Base-by-base conservation (phyloP, 257 asterid genomes). In the Gardenia jasminoides region DNA sequence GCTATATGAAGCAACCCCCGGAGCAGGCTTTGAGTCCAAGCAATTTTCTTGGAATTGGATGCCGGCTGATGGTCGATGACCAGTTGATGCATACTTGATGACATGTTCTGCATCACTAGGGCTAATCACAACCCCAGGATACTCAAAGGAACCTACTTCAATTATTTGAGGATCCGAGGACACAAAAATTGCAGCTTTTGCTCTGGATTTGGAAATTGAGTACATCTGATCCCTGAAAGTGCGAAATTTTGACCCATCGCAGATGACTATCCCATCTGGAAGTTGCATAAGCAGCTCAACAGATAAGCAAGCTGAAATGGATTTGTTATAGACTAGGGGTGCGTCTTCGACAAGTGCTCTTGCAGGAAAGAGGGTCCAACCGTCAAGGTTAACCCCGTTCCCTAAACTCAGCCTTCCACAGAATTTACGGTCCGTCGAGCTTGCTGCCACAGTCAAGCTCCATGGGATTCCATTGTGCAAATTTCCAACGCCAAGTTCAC, bases 401-500 rank as follows among this genome's bases (percentile, higher is more conserved):
- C 88, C 89, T 6, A 88, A 70, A 3, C 84, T 80, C 30, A 85
- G 22, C 7, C 80, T 82, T 20, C 91, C 91, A 0, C 78, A 79
- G 26, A 88, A 88, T 62, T 56, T 72, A 10, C 89, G 85, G 67
- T 87, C 91, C 0, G 82, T 71, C 1, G 87, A 31, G 3, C 88
- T 86, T 0, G 86, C 77, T 0, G 88, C 88, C 0, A 82, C 88
- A 0, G 82, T 80, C 26, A 82, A 47, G 2, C 56, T 85, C 91
- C 91, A 88, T 0, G 91, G 89, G 28, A 83, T 85, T 3, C 84
- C 91, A 30, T 85, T 82, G 52, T 79, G 83, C 9, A 85, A 71
- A 0, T 22, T 69, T n/a, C 83, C 3, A 3, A 79, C 30, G 0
- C 41, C 61, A 0, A 13, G 61, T 36, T 36, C 41, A 36, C 41